These are phyloP conservation scores for Glutinoglossum americanum DNA, from an alignment of 495 filamentous ascomycete species.

Conservation along the genomic window DNA sequence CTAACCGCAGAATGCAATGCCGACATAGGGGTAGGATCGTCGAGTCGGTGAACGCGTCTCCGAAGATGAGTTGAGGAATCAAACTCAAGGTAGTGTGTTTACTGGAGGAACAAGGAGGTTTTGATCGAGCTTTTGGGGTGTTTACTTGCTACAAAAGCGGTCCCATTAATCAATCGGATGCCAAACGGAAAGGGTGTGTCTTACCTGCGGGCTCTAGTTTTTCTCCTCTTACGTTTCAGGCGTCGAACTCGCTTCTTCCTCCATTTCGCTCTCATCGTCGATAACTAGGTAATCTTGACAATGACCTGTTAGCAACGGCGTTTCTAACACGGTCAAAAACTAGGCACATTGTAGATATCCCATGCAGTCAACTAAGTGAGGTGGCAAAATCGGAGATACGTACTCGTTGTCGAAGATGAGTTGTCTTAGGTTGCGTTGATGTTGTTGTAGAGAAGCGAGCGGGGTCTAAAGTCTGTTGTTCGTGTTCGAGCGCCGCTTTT, in stretches of 20 bases:
- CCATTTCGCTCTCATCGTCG: constrained; percentile 97
- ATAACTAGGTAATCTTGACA: constrained; percentile 12
- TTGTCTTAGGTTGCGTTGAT: not conserved
- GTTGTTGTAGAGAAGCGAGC: constrained; percentile 1
- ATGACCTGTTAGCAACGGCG: not conserved
- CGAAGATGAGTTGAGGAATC: not conserved
- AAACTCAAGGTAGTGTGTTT: not conserved
- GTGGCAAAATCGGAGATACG: not conserved
- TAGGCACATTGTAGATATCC: not conserved
- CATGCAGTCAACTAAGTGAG: not conserved
- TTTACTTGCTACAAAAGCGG: constrained; percentile 19
- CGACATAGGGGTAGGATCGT: not conserved
- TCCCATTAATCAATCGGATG: constrained; percentile 2
- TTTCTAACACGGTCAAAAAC: not conserved
- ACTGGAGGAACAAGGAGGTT: constrained; percentile 5
- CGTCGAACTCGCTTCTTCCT: constrained; percentile 97
- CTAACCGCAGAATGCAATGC: not conserved
- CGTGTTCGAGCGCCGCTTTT: not conserved
- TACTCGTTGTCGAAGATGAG: constrained; percentile 3
- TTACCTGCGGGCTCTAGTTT: constrained; percentile 87
- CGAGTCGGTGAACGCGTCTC: not conserved
- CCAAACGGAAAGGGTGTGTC: constrained; percentile 11
- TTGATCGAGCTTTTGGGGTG: constrained; percentile 13
- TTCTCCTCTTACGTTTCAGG: constrained; percentile 98
- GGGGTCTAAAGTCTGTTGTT: not conserved